Conservation (phyloP, 176 grass and related monocot species). For the bread wheat (Triticum aestivum) region DNA sequence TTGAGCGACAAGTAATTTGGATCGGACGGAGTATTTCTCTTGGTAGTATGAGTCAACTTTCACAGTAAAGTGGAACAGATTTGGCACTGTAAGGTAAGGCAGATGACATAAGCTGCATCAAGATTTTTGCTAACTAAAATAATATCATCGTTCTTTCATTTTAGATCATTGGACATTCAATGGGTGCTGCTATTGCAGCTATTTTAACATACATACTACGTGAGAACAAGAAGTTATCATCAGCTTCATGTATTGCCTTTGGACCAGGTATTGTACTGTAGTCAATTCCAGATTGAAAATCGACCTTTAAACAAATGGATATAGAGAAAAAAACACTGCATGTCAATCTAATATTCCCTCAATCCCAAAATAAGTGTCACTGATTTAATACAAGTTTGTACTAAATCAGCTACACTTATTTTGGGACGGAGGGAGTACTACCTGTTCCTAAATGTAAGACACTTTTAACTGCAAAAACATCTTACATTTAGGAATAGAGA, state of each 20-base stretch:
- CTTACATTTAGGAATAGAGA: too few relatives aligned
- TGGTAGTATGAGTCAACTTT: background rate
- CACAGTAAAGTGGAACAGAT: background rate
- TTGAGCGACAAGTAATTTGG: too few relatives aligned
- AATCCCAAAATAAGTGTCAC: too few relatives aligned
- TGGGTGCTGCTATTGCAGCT: slow-evolving; percentile 83
- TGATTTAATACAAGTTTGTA: too few relatives aligned
- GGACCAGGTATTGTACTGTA: slow-evolving; percentile 61
- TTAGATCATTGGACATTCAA: slow-evolving; percentile 94
- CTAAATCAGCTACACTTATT: too few relatives aligned
- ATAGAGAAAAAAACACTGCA: slow-evolving; percentile 1
- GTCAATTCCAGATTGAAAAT: background rate
- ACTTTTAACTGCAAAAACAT: background rate
- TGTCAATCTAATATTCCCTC: background rate
- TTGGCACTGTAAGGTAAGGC: background rate
- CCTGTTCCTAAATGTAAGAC: too few relatives aligned
- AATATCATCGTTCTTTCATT: slow-evolving; percentile 21
- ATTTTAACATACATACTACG: slow-evolving; percentile 85
- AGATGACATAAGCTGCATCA: background rate
- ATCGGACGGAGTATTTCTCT: background rate
- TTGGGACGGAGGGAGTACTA: too few relatives aligned
- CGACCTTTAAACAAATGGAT: background rate
- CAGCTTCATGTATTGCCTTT: slow-evolving; percentile 77
- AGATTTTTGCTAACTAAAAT: slow-evolving; percentile 18
- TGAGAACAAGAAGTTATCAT: slow-evolving; percentile 66